Base-by-base conservation (phyloP, 2,329 filamentous ascomycete genomes). In the Gaeumannomyces tritici region DNA sequence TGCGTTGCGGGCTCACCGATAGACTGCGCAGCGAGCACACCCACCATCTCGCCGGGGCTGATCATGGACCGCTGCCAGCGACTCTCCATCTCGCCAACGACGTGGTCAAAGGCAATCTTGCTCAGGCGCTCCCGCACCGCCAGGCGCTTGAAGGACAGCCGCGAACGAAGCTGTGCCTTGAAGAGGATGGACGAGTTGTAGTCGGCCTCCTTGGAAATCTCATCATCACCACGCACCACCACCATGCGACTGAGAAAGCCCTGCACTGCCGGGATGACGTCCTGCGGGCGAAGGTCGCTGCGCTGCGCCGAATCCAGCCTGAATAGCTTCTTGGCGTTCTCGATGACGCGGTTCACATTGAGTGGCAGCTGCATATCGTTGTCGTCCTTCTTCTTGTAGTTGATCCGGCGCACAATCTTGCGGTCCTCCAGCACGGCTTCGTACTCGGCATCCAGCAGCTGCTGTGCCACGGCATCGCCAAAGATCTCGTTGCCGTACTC, bases 1-100 rank as follows among this genome's bases (percentile, higher is more conserved):
- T 99, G 95, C 1, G 95, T 99, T 27, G 95, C 96, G 55, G 95
- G 95, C 76, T 99, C 95, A 79, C 95, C 95, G 73, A 99, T 99
- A 35, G 95, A 99, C 78, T 99, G 95, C 8, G 96, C 95, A 66
- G 95, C 95, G 70, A 99, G 80, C 27, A 99, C 95, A 78, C 95
- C 95, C 63, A 99, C 95, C 95, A 99, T 99, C 74, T 99, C 96
- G 72, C 96, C 95, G 59, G 95, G 93, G 69, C 87, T 91, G 65
- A 96, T 93, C 69, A 90, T 86, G 58, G 93, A 86, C 70, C 89
- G 88, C 47, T 90, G 85, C 83, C 96, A 99, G 65, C 92, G 86
- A 71, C 85, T 92, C 76, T 96, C 90, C 55, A 99, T 80, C 69
- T 96, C 93, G 67, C 95, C 95, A 54, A 99, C 75, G 58, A 99